Percentiles rank a stretch among this genome's conserved stretches.
phyloP scores from a whole-genome alignment of 805 yeast genomes.

The Dipodascus albidus region DNA sequence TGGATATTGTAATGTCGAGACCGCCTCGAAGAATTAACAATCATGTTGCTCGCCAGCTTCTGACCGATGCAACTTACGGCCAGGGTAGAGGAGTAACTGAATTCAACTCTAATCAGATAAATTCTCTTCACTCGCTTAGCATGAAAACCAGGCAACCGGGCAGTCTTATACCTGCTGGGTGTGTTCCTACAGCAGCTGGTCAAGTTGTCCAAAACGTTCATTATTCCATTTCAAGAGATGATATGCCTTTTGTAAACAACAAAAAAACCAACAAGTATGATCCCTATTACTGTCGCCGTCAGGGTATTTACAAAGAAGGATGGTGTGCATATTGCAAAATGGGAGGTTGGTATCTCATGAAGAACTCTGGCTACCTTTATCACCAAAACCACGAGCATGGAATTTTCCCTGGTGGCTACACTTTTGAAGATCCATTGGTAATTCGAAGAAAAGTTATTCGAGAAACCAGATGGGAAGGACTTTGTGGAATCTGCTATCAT shows the following conservation, averaged over 20 bases:
- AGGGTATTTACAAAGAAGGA: constrained; percentile 13
- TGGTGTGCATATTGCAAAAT: constrained; percentile 17
- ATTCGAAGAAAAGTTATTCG: constrained; percentile 14
- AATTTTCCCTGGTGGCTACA: constrained; percentile 15
- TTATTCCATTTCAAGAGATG: background rate
- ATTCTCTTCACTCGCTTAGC: constrained; percentile 8
- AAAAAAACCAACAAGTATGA: constrained; percentile 12
- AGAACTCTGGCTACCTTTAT: constrained; percentile 17
- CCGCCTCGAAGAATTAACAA: constrained; percentile 18
- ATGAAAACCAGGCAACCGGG: constrained; percentile 8
- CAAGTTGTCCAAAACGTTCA: constrained; percentile 2
- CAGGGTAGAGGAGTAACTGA: constrained; percentile 12
- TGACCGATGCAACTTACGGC: constrained; percentile 11
- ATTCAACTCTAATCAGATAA: constrained; percentile 6
- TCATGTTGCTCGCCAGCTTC: constrained; percentile 14
- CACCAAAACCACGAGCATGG: constrained; percentile 20
- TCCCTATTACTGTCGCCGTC: constrained; percentile 13
- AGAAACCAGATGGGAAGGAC: constrained; percentile 17
- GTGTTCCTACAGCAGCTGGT: constrained; percentile 3
- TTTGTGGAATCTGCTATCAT: constrained; percentile 19
- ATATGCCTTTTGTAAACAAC: constrained; percentile 4
- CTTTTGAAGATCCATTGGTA: constrained; percentile 18
- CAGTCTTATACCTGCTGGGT: constrained; percentile 2
- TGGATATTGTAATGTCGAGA: constrained; percentile 12
- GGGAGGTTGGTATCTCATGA: constrained; percentile 14